These are phyloP conservation scores for Botrytis galanthina DNA, from an alignment of 2,329 filamentous ascomycete genomes.

Conservation along the genomic window DNA sequence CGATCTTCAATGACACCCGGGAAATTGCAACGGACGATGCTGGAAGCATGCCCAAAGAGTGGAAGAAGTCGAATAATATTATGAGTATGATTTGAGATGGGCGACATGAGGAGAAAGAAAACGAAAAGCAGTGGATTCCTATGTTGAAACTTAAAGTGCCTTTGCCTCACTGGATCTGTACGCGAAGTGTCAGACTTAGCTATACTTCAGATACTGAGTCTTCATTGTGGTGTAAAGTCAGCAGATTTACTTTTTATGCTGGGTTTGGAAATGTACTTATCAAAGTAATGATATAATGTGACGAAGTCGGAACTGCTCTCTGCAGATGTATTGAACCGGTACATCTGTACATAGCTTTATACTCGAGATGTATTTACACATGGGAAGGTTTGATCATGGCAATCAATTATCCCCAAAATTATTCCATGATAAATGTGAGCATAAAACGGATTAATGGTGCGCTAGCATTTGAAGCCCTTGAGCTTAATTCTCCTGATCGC, in stretches of 20 bases:
- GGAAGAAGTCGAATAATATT: background rate
- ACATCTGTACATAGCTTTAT: background rate
- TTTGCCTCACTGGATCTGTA: background rate
- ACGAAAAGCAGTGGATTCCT: background rate
- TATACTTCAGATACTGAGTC: background rate
- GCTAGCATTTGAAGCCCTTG: background rate
- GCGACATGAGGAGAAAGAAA: background rate
- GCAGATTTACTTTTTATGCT: background rate
- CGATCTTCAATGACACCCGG: background rate
- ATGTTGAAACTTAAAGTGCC: background rate
- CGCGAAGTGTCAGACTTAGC: background rate
- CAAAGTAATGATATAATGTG: background rate
- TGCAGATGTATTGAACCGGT: background rate
- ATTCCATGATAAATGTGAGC: background rate
- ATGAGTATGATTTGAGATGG: background rate
- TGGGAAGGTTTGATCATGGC: fast-evolving
- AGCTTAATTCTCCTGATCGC: background rate
- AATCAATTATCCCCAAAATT: background rate
- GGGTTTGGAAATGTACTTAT: background rate
- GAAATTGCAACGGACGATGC: background rate
- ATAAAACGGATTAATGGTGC: background rate
- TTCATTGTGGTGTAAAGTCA: background rate
- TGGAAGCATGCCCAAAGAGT: background rate
- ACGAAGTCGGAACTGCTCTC: background rate
- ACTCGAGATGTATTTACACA: background rate